phyloP scores from a whole-genome alignment of 306 rosid species.

The Rosa lucieae region DNA sequence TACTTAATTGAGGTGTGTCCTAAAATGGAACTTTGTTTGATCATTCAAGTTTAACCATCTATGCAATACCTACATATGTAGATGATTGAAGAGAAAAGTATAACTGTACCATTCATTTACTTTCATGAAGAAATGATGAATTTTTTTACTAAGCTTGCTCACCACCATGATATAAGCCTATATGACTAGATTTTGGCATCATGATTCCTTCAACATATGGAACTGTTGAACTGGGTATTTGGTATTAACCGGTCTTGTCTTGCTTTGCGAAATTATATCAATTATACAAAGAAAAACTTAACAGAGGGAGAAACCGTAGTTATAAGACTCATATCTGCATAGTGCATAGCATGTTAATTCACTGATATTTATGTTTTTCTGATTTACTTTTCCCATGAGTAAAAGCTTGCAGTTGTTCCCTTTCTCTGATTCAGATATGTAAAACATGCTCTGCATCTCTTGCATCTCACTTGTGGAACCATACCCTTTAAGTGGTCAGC shows the following conservation, averaged over 20 bases:
- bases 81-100: too few relatives aligned
- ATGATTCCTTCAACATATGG: background rate
- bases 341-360: background rate
- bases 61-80: too few relatives aligned
- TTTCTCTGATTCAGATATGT: conserved; percentile 67
- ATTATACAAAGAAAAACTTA: background rate
- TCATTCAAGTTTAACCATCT: too few relatives aligned
- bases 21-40: too few relatives aligned
- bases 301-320: conserved; percentile 6
- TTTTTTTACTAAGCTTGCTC: too few relatives aligned
- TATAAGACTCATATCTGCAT: background rate
- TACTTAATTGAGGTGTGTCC: too few relatives aligned
- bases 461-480: conserved; percentile 98
- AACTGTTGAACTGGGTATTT: background rate
- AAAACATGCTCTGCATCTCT: conserved; percentile 88
- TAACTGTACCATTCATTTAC: too few relatives aligned
- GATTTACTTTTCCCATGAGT: background rate
- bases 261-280: background rate
- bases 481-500: conserved; percentile 94
- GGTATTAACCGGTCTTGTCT: background rate
- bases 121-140: too few relatives aligned
- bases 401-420: conserved; percentile 14
- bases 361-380: background rate
- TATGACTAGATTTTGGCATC: background rate
- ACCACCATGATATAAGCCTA: too few relatives aligned